Evolutionary conservation across 176 grass and related monocot species (phyloP).

Genomic region (Puccinellia tenuiflora): DNA sequence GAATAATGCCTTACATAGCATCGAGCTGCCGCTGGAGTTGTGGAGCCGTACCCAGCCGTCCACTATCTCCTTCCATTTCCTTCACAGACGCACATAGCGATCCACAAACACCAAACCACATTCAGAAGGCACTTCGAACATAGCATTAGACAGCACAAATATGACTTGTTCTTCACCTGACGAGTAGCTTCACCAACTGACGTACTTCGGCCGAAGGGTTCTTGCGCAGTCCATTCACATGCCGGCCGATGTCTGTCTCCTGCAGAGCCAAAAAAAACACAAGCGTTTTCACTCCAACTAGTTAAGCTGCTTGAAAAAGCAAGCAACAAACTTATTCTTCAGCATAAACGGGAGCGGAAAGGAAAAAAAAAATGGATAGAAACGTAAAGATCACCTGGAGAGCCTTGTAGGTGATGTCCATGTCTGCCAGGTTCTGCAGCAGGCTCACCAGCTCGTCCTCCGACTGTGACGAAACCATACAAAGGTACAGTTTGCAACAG

Average conservation of each 20-base stretch:
- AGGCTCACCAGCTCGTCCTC: conserved; percentile 65
- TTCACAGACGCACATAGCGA: conserved; percentile 10
- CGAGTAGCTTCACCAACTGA: conserved; percentile 56
- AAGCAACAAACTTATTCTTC: background rate
- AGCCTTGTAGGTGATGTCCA: conserved; percentile 75
- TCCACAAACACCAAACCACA: background rate
- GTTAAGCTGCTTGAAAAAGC: background rate
- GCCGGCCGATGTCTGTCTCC: conserved; percentile 74
- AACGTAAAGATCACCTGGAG: conserved; percentile 45
- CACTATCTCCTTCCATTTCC: conserved; percentile 85
- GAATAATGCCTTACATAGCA: conserved; percentile 45
- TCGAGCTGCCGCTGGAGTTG: conserved; percentile 38
- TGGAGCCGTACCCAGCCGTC: conserved; percentile 58
- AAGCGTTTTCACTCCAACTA: background rate
- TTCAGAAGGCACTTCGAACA: background rate
- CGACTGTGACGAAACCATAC: conserved; percentile 42
- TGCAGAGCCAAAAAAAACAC: conserved; percentile 39
- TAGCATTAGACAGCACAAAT: background rate
- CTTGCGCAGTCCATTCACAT: conserved; percentile 70
- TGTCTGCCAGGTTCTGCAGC: conserved; percentile 61
- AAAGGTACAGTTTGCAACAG: conserved; percentile 23
- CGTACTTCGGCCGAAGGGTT: conserved; percentile 66
- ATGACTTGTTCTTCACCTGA: conserved; percentile 52
- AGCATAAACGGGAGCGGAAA: background rate
- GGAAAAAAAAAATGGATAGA: background rate